A percentile compares a stretch with the other conserved stretches of the same genome.
phyloP scores from a whole-genome alignment of 352 stramenopile genomes.

The Phytopythium aichiense region DNA sequence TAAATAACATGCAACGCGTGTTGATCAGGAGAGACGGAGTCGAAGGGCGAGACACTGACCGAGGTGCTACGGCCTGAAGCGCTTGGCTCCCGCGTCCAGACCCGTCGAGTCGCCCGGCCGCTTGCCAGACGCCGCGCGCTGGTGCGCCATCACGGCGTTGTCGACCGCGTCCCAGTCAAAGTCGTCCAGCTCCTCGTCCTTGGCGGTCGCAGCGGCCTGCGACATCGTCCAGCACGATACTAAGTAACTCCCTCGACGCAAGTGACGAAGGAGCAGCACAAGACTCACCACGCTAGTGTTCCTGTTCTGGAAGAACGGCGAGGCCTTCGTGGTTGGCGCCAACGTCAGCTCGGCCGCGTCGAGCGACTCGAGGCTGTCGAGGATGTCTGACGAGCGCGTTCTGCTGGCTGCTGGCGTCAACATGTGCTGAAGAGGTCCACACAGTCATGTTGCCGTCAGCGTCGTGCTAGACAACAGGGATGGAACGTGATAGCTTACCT shows the following conservation, averaged over 20 bases:
- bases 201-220: not conserved
- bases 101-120: not conserved
- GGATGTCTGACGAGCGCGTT: slow-evolving; percentile 12
- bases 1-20: not conserved
- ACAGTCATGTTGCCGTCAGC: not conserved
- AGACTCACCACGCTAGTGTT: slow-evolving; percentile 1
- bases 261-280: not conserved
- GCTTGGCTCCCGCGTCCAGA: not conserved
- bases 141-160: slow-evolving; percentile 12
- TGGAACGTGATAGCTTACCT: slow-evolving; percentile 30
- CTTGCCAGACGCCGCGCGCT: not conserved
- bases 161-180: slow-evolving; percentile 64
- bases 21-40: not conserved
- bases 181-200: slow-evolving; percentile 50
- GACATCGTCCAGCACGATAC: not conserved
- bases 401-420: slow-evolving; percentile 39
- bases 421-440: slow-evolving; percentile 41
- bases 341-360: slow-evolving; percentile 13
- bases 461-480: not conserved
- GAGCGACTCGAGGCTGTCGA: slow-evolving; percentile 26
- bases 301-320: slow-evolving; percentile 49
- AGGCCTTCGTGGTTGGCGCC: slow-evolving; percentile 20
- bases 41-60: not conserved
- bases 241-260: too few species aligned
- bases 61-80: not conserved